Conservation (phyloP, 192 early-diverging fungal genomes). For the Chytriomyces sp. region DNA sequence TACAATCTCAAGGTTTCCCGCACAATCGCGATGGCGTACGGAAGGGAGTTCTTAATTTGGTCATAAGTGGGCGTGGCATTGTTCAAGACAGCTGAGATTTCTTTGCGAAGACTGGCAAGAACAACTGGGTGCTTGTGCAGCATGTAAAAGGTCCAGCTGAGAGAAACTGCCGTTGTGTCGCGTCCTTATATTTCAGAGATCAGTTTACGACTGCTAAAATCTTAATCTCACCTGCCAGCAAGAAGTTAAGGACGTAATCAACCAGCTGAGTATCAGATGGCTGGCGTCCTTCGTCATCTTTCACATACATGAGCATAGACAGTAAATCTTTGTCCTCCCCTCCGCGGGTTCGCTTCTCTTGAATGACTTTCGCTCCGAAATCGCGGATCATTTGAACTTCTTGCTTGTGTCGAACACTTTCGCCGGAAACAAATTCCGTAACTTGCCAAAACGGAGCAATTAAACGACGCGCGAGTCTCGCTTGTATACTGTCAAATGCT, state of each 20-base stretch:
- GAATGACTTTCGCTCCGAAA: slow-evolving; percentile 31
- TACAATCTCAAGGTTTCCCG: slow-evolving; percentile 65
- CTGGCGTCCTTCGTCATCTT: slow-evolving; percentile 26
- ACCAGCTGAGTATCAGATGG: slow-evolving; percentile 34
- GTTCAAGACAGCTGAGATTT: slow-evolving; percentile 29
- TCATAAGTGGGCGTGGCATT: slow-evolving; percentile 34
- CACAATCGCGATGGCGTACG: slow-evolving; percentile 59
- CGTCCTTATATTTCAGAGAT: slow-evolving; percentile 25
- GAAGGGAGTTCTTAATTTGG: slow-evolving; percentile 42
- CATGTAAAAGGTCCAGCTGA: slow-evolving; percentile 56
- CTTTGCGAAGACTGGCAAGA: slow-evolving; percentile 27
- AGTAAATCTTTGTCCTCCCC: slow-evolving; percentile 36
- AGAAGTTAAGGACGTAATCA: slow-evolving; percentile 46
- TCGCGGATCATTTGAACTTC: slow-evolving; percentile 27
- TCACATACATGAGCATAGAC: slow-evolving; percentile 33
- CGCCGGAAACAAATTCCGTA: neutral
- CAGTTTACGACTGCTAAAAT: neutral
- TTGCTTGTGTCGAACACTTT: neutral
- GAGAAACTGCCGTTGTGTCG: slow-evolving; percentile 61
- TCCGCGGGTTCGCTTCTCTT: slow-evolving; percentile 4
- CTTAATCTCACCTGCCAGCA: slow-evolving; percentile 40
- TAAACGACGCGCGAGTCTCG: slow-evolving; percentile 18
- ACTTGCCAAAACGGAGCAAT: slow-evolving; percentile 25
- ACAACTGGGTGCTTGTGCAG: slow-evolving; percentile 44
- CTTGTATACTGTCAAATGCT: slow-evolving; percentile 39